Conservation (phyloP, 768 basidiomycete species). For the Rickenella mellea region DNA sequence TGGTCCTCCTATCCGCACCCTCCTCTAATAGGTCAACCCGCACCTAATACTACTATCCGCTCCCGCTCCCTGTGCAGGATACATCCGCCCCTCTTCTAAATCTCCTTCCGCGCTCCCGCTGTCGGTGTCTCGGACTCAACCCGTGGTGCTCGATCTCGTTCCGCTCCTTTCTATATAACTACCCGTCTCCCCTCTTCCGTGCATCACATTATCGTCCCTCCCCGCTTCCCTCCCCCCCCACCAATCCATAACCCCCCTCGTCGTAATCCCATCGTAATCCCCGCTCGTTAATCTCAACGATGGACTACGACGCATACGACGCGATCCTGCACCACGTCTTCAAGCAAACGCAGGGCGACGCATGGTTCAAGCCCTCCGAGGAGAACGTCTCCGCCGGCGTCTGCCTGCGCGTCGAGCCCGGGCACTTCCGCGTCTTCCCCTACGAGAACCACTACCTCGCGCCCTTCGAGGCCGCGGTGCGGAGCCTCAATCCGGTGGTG, state of each 20-base stretch:
- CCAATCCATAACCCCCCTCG: not conserved
- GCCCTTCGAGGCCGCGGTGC: constrained; percentile 76
- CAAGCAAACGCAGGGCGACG: constrained; percentile 66
- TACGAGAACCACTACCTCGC: constrained; percentile 75
- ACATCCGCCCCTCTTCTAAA: too few species aligned
- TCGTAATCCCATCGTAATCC: too few species aligned
- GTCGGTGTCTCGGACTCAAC: too few species aligned
- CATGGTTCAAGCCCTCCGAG: constrained; percentile 81
- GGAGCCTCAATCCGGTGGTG: constrained; percentile 70
- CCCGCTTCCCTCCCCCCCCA: not conserved
- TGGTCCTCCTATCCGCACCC: too few species aligned
- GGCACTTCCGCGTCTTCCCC: constrained; percentile 73
- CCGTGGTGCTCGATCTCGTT: too few species aligned
- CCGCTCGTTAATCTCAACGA: constrained; percentile 19
- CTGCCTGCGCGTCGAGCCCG: constrained; percentile 59
- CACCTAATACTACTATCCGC: too few species aligned
- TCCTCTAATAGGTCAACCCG: too few species aligned
- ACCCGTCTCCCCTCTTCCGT: too few species aligned
- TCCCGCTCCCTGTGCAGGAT: too few species aligned
- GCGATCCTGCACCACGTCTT: constrained; percentile 17
- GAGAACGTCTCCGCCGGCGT: constrained; percentile 77
- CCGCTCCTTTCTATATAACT: too few species aligned
- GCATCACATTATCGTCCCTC: not conserved
- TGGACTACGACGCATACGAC: constrained; percentile 78
- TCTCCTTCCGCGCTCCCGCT: too few species aligned